Conservation (phyloP, 2,329 filamentous ascomycete genomes). For the Alternaria sp. region DNA sequence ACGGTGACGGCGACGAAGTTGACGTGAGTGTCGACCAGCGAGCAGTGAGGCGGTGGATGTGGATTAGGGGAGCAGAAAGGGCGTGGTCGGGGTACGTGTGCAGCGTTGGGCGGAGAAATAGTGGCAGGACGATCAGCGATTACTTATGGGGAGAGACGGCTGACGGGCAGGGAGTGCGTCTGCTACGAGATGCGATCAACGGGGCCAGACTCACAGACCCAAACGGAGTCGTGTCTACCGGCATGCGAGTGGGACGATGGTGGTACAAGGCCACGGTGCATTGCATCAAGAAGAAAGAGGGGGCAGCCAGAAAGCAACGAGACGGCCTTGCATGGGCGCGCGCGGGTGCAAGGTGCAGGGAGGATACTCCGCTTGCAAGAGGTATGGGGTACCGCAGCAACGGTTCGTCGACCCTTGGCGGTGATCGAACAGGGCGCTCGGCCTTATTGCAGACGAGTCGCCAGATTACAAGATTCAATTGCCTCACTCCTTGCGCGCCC, state of each 20-base stretch:
- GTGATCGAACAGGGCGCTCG: constrained; percentile 20
- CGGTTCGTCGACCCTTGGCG: constrained; percentile 31
- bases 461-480: constrained; percentile 11
- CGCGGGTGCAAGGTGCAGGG: constrained; percentile 14
- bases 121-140: constrained; percentile 14
- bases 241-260: constrained; percentile 32
- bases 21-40: constrained; percentile 18
- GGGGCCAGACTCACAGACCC: constrained; percentile 21
- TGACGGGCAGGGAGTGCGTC: constrained; percentile 31
- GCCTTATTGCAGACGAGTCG: constrained; percentile 12
- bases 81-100: not conserved
- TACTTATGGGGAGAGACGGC: constrained; percentile 34
- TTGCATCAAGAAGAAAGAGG: constrained; percentile 28
- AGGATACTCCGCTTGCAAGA: not conserved
- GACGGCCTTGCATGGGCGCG: constrained; percentile 23
- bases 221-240: constrained; percentile 23
- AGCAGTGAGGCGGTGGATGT: constrained; percentile 7
- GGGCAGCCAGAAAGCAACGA: constrained; percentile 21
- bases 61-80: not conserved
- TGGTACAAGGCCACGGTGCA: constrained; percentile 35
- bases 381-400: constrained; percentile 23
- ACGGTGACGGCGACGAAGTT: not conserved
- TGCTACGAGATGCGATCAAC: constrained; percentile 38
- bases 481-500: constrained; percentile 15
- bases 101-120: constrained; percentile 8